Base-by-base conservation (phyloP, 2,329 filamentous ascomycete genomes). In the Aspergillus sp. region DNA sequence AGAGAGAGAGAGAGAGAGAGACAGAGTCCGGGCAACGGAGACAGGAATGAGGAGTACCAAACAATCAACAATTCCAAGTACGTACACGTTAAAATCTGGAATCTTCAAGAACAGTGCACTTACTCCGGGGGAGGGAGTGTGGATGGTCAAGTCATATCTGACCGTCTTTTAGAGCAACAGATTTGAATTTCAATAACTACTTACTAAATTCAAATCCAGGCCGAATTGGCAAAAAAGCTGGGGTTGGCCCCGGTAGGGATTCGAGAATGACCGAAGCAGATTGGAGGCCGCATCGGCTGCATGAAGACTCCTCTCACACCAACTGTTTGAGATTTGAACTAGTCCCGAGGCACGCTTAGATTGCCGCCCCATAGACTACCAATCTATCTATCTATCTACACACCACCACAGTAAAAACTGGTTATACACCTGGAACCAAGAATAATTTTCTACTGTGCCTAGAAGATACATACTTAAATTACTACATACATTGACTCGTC, bases 241-340 rank as follows among this genome's bases (percentile, higher is more conserved):
- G 53, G 58, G 58, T 60, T 57, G 55, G 59, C n/a, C n/a, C 32
- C 32, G 41, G 53, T 58, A 61, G 50, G 55, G 59, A 52, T 47
- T 57, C 48, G 47, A 48, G 47, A 51, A 55, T 28, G 45, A 47
- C 52, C 47, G 45, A 52, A 58, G 36, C 47, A 62, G 50, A 48
- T 60, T 60, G 38, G 51, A 55, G 51, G 54, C 47, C 50, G 55
- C 61, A 60, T 58, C 51, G 30, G 58, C 21, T 53, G 53, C 61
- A 60, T 58, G 57, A 58, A 50, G 48, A 54, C 57, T 47, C 25
- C 38, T 57, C 58, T 65, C 63, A 63, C 62, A 62, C 61, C 21
- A 60, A 63, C 30, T 53, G 63, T 65, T 66, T 66, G 64, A 65
- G 55, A 50, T 60, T 65, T 41, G 9, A 36, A 54, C 59, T 62